Conservation (phyloP, 176 grass and related monocot genomes). For the Carex cristatella region DNA sequence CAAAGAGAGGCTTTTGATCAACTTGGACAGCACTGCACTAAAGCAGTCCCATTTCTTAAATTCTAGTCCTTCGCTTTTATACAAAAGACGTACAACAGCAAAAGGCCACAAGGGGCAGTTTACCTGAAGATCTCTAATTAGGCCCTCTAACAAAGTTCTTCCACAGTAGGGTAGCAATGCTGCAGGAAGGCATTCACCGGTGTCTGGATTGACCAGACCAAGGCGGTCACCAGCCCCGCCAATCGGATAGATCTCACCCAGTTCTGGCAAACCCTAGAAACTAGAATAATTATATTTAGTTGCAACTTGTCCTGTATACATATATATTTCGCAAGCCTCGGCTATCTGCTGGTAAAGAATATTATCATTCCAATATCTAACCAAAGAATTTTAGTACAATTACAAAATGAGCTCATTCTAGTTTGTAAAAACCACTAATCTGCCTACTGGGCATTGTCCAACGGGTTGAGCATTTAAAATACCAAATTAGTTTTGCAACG, state of each 20-base stretch:
- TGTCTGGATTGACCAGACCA: constrained; percentile 64
- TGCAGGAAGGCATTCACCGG: constrained; percentile 89
- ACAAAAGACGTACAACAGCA: not conserved
- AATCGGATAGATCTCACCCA: constrained; percentile 98
- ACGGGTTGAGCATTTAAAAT: not conserved
- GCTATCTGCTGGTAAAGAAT: not conserved
- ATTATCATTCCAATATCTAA: not conserved
- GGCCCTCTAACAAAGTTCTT: constrained; percentile 70
- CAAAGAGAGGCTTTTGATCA: not conserved
- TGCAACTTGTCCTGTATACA: constrained; percentile 7
- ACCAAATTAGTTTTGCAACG: not conserved
- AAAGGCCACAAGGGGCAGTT: not conserved
- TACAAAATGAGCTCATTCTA: not conserved
- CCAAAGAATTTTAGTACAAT: not conserved
- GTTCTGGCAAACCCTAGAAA: constrained; percentile 92
- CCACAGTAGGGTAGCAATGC: constrained; percentile 92
- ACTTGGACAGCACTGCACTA: not conserved
- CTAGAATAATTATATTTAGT: constrained; percentile 54
- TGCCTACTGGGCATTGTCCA: not conserved
- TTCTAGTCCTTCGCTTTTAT: not conserved
- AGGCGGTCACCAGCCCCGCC: constrained; percentile 96
- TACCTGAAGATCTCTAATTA: constrained; percentile 96
- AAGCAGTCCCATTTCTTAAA: not conserved
- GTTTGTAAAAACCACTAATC: not conserved
- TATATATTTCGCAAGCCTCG: not conserved